Evolutionary conservation across 1,284 basidiomycete genomes (phyloP).

Genomic region (Testicularia cyperi): DNA sequence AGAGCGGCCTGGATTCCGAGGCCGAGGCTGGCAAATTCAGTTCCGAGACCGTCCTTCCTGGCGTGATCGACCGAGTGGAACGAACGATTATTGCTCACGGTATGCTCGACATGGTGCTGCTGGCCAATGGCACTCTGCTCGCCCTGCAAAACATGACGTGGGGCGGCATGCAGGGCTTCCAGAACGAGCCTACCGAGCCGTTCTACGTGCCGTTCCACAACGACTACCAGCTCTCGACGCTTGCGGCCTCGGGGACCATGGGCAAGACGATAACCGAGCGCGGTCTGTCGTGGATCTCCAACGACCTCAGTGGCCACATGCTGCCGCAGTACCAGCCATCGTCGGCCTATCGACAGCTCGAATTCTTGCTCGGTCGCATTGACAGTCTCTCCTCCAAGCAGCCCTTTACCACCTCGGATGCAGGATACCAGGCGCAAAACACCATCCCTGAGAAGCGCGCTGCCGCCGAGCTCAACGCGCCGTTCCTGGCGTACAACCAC

Average conservation of each 20-base stretch:
- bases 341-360: conserved; percentile 39
- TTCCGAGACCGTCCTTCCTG: conserved; percentile 31
- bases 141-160: conserved; percentile 58
- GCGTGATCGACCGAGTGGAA: conserved; percentile 45
- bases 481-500: conserved; percentile 10
- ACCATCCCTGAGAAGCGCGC: neutral
- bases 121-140: conserved; percentile 46
- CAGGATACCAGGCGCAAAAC: conserved; percentile 9
- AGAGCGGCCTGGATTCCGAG: conserved; percentile 11
- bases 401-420: conserved; percentile 24
- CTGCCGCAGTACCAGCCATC: conserved; percentile 51
- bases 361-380: conserved; percentile 53
- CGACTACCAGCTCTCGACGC: conserved; percentile 8
- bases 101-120: conserved; percentile 42
- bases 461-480: conserved; percentile 2
- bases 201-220: conserved; percentile 31
- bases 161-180: conserved; percentile 53
- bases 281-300: conserved; percentile 46
- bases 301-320: conserved; percentile 42
- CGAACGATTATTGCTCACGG: conserved; percentile 52
- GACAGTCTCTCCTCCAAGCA: conserved; percentile 8
- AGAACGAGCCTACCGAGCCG: conserved; percentile 24
- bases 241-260: conserved; percentile 16
- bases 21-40: conserved; percentile 8
- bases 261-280: conserved; percentile 46